Evolutionary conservation across 1,284 basidiomycete genomes (phyloP).

Genomic region (Apiotrichum akiyoshidainum): DNA sequence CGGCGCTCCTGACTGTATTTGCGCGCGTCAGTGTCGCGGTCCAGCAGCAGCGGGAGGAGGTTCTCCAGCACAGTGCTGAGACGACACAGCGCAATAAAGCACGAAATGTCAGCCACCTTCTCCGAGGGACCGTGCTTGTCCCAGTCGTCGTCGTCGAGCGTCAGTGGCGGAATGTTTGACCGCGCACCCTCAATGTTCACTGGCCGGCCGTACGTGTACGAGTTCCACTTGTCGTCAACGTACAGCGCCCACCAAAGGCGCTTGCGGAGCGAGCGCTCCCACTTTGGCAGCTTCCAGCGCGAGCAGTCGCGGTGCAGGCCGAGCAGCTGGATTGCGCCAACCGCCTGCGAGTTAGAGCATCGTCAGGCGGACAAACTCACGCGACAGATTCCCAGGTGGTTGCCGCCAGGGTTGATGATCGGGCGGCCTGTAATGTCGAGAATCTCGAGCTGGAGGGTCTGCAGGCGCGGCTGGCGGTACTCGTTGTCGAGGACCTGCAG

Average conservation of each 20-base stretch:
- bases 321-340: conserved; percentile 24
- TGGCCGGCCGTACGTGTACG: conserved; percentile 23
- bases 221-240: conserved; percentile 26
- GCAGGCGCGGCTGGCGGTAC: conserved; percentile 23
- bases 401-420: conserved; percentile 24
- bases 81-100: conserved; percentile 18
- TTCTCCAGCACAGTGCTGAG: conserved; percentile 16
- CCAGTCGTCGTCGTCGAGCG: conserved; percentile 14
- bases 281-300: conserved; percentile 25
- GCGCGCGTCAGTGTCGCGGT: conserved; percentile 7
- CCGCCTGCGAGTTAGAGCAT: conserved; percentile 10
- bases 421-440: conserved; percentile 26
- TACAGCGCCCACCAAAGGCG: conserved; percentile 30
- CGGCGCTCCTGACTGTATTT: conserved; percentile 8
- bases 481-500: conserved; percentile 27
- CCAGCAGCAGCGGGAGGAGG: conserved; percentile 18
- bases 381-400: conserved; percentile 23
- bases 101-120: conserved; percentile 8
- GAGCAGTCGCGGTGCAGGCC: conserved; percentile 31
- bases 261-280: conserved; percentile 26
- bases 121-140: neutral
- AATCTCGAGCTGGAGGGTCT: conserved; percentile 27
- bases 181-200: conserved; percentile 15
- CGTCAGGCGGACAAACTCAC: conserved; percentile 13
- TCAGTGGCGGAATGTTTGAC: conserved; percentile 11